These are phyloP conservation scores for Entophlyctis luteolus DNA, from an alignment of 192 early-diverging fungal genomes.

Conservation along the genomic window DNA sequence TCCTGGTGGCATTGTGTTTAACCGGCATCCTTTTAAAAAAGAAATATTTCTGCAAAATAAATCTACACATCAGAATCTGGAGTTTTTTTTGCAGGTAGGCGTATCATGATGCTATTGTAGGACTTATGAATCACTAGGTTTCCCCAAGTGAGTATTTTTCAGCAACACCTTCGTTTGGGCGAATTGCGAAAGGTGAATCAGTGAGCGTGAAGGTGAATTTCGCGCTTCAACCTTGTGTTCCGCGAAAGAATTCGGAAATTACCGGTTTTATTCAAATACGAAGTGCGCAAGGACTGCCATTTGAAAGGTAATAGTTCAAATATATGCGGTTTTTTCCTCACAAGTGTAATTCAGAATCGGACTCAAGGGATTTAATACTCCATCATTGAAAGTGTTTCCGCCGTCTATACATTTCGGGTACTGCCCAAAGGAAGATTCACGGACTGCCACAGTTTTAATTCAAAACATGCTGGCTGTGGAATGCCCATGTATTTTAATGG, in stretches of 20 bases:
- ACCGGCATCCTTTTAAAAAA: conserved; percentile 36
- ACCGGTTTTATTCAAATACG: conserved; percentile 42
- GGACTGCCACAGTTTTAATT: conserved; percentile 29
- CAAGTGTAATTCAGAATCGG: conserved; percentile 30
- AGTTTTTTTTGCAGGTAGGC: conserved; percentile 37
- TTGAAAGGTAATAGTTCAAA: conserved; percentile 45
- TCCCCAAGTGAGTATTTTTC: conserved; percentile 40
- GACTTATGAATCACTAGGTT: conserved; percentile 18
- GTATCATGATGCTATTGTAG: not conserved
- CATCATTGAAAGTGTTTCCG: conserved; percentile 40
- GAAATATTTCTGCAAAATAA: conserved; percentile 46
- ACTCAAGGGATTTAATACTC: conserved; percentile 45
- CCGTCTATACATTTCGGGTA: conserved; percentile 40
- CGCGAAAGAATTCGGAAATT: conserved; percentile 36
- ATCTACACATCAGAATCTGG: conserved; percentile 29
- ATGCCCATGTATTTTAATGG: conserved; percentile 32
- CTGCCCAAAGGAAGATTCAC: conserved; percentile 40
- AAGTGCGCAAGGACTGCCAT: conserved; percentile 33
- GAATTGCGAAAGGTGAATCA: conserved; percentile 36
- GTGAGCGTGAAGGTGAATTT: conserved; percentile 30
- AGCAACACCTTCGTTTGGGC: conserved; percentile 38
- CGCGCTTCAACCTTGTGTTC: conserved; percentile 31
- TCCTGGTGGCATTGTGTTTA: conserved; percentile 39
- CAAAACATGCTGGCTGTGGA: conserved; percentile 44
- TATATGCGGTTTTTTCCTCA: not conserved